Percentiles rank a stretch among this genome's conserved stretches.
phyloP scores from a whole-genome alignment of 148 eudicot species.

The Heliamphora exappendiculata region DNA sequence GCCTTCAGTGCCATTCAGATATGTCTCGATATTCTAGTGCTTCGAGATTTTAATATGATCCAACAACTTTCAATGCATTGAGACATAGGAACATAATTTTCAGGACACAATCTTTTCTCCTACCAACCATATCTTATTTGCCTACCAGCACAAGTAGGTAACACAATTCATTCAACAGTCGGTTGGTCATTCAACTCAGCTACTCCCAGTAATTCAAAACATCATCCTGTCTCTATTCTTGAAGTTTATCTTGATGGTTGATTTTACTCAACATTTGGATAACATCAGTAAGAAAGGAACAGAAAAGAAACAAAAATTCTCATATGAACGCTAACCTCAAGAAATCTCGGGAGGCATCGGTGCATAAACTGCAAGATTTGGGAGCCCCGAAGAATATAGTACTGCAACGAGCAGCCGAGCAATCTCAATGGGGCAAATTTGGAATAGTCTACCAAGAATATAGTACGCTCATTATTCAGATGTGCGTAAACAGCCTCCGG shows the following conservation, averaged over 20 bases:
- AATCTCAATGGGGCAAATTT: neutral
- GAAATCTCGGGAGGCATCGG: neutral
- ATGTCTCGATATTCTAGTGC: too few species aligned
- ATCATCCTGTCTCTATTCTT: neutral
- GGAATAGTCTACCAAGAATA: slow-evolving; percentile 9
- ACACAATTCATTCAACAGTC: neutral
- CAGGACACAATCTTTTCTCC: neutral
- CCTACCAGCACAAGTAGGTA: neutral
- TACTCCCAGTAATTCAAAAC: neutral
- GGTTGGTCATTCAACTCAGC: neutral
- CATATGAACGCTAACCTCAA: neutral
- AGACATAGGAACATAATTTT: neutral
- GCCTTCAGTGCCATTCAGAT: too few species aligned
- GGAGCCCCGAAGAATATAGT: too few species aligned
- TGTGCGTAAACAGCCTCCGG: slow-evolving; percentile 76
- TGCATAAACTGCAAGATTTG: neutral
- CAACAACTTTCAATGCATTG: too few species aligned
- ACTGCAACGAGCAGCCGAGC: slow-evolving; percentile 1
- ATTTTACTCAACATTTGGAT: neutral
- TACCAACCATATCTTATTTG: neutral
- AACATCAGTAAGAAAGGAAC: neutral
- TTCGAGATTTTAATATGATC: neutral
- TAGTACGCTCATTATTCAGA: slow-evolving; percentile 5
- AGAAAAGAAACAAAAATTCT: neutral
- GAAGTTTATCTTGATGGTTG: neutral